phyloP scores from a whole-genome alignment of 2,329 filamentous ascomycete species.

The Trichoderma citrinoviride region DNA sequence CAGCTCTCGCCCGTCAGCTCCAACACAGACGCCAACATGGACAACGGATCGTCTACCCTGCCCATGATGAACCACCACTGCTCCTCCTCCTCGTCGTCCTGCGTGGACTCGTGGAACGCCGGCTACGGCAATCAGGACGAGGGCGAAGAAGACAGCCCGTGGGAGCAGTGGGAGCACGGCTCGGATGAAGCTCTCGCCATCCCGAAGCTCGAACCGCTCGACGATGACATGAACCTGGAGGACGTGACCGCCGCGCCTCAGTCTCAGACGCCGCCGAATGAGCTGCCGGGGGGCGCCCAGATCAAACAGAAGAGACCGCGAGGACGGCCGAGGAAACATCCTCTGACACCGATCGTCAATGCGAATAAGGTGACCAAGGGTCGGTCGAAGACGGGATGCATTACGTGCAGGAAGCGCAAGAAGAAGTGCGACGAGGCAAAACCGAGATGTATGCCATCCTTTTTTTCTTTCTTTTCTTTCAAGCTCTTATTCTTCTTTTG shows the following conservation, averaged over 20 bases:
- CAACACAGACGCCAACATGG: slow-evolving; percentile 43
- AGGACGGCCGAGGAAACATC: slow-evolving; percentile 80
- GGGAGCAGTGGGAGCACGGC: slow-evolving; percentile 52
- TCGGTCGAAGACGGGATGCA: slow-evolving; percentile 65
- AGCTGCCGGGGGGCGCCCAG: slow-evolving; percentile 29
- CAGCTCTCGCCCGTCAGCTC: slow-evolving; percentile 56
- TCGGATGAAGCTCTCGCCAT: slow-evolving; percentile 46
- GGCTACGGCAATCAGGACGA: slow-evolving; percentile 41
- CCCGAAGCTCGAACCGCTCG: slow-evolving; percentile 57
- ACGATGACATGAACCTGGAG: slow-evolving; percentile 55
- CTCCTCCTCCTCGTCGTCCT: slow-evolving; percentile 46
- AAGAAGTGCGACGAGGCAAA: slow-evolving; percentile 72
- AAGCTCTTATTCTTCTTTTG: background rate
- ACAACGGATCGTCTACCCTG: slow-evolving; percentile 39
- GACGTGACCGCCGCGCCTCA: slow-evolving; percentile 47
- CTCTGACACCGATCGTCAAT: slow-evolving; percentile 56
- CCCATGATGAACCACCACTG: slow-evolving; percentile 46
- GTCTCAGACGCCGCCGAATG: slow-evolving; percentile 24
- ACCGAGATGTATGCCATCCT: slow-evolving; percentile 53
- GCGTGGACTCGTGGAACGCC: slow-evolving; percentile 45
- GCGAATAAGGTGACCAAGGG: slow-evolving; percentile 75
- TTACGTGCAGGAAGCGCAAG: slow-evolving; percentile 66
- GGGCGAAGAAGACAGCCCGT: slow-evolving; percentile 43
- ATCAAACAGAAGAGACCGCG: slow-evolving; percentile 62
- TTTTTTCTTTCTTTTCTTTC: background rate